These are phyloP conservation scores for Rhodotorula sp. DNA, from an alignment of 1,284 basidiomycete genomes.

Conservation along the genomic window DNA sequence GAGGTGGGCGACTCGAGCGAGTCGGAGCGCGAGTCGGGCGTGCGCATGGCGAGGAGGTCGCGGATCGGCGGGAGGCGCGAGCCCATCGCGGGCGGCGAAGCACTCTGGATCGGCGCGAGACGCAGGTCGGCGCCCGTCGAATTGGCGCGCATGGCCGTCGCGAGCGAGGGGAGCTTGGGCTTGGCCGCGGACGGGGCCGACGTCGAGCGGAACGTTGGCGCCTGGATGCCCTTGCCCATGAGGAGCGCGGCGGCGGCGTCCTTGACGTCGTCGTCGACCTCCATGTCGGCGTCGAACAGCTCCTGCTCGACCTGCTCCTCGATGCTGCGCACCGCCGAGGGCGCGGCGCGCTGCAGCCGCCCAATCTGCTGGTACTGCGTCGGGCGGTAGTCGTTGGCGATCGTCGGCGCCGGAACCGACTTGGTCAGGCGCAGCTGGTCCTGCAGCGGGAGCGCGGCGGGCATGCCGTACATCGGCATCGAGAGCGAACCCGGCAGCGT, in stretches of 20 bases:
- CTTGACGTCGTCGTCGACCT: constrained; percentile 33
- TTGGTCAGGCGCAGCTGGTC: constrained; percentile 27
- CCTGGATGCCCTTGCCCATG: constrained; percentile 7
- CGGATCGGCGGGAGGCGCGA: constrained; percentile 19
- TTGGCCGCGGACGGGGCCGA: not conserved
- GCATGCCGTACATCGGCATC: constrained; percentile 10
- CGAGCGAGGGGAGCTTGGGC: constrained; percentile 14
- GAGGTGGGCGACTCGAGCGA: constrained; percentile 1
- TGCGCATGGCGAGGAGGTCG: constrained; percentile 3
- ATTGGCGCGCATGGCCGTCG: not conserved
- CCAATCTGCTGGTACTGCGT: constrained; percentile 36
- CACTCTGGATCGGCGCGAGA: not conserved
- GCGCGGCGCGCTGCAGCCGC: constrained; percentile 35
- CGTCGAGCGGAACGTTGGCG: not conserved
- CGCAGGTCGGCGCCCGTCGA: not conserved
- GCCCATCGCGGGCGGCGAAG: not conserved
- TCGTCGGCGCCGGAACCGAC: constrained; percentile 33
- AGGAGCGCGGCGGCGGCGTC: constrained; percentile 28
- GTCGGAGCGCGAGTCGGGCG: not conserved
- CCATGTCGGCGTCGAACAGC: constrained; percentile 19
- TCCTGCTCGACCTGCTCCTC: constrained; percentile 5
- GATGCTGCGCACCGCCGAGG: not conserved
- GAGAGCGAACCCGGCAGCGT: constrained; percentile 16
- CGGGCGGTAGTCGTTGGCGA: constrained; percentile 31
- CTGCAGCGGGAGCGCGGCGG: not conserved